Evolutionary conservation across 306 rosid species (phyloP).

Genomic region (Rosa persica): DNA sequence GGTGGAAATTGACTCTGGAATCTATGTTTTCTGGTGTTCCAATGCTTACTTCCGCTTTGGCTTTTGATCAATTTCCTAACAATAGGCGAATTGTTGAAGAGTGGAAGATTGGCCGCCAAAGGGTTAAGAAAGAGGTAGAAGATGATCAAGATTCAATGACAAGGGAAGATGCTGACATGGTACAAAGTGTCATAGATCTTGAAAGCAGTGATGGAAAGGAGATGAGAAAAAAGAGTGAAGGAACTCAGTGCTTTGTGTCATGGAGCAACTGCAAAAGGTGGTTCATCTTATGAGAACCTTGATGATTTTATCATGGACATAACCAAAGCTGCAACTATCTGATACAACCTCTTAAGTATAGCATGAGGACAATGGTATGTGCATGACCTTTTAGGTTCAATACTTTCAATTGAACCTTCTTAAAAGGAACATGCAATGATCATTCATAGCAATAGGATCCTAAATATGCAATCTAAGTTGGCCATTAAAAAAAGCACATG

Average conservation of each 20-base stretch:
- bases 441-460: no score
- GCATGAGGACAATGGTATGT: not conserved
- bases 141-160: slow-evolving; percentile 12
- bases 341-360: not conserved
- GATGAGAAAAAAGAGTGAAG: slow-evolving; percentile 32
- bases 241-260: slow-evolving; percentile 21
- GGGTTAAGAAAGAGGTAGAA: slow-evolving; percentile 4
- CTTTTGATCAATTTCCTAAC: no score
- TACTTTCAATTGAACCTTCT: no score
- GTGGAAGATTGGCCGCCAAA: slow-evolving; percentile 24
- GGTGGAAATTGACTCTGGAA: no score
- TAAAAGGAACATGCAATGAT: no score
- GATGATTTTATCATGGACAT: slow-evolving; percentile 39
- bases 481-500: no score
- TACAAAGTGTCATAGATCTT: slow-evolving; percentile 37
- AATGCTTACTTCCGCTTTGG: no score
- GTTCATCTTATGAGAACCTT: slow-evolving; percentile 41
- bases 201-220: slow-evolving; percentile 29
- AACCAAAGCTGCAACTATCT: slow-evolving; percentile 10
- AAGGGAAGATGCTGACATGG: slow-evolving; percentile 34
- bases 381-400: not conserved
- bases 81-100: slow-evolving; percentile 13
- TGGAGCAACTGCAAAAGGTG: slow-evolving; percentile 26
- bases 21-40: no score
- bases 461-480: no score